Evolutionary conservation across 192 early-diverging fungal genomes (phyloP).

Genomic region (Entomortierella chlamydospora): DNA sequence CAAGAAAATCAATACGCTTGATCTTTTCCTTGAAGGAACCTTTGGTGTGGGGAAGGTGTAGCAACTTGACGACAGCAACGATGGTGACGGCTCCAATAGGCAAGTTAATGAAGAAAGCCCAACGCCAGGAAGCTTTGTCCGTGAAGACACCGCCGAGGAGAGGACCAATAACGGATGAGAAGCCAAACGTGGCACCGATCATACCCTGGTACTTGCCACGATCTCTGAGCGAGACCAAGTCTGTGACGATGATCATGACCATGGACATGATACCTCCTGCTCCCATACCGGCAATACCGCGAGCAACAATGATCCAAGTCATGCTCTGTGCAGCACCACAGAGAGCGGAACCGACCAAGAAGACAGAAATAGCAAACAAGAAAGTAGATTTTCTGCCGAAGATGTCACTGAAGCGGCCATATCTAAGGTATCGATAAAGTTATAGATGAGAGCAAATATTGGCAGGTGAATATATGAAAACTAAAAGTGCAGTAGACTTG

Average conservation of each 20-base stretch:
- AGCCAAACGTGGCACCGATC: conserved; percentile 64
- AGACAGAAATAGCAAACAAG: conserved; percentile 71
- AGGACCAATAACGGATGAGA: conserved; percentile 65
- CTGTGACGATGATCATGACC: conserved; percentile 76
- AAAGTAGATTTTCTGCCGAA: conserved; percentile 79
- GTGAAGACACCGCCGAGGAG: conserved; percentile 59
- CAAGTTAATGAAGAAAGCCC: conserved; percentile 71
- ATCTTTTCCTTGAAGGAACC: conserved; percentile 68
- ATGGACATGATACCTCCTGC: conserved; percentile 69
- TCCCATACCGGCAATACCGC: conserved; percentile 82
- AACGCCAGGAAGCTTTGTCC: conserved; percentile 68
- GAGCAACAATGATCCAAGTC: conserved; percentile 71
- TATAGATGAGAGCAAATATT: not conserved
- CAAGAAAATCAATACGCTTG: conserved; percentile 72
- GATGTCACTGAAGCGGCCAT: conserved; percentile 80
- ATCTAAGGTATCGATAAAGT: conserved; percentile 41
- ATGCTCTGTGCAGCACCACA: conserved; percentile 69
- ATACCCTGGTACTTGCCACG: conserved; percentile 76
- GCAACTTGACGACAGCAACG: conserved; percentile 54
- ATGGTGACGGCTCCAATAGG: conserved; percentile 67
- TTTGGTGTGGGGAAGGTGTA: conserved; percentile 64
- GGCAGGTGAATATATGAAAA: not conserved
- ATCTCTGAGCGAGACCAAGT: conserved; percentile 72
- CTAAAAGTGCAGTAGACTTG: too few species aligned
- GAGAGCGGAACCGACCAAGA: conserved; percentile 73